These are phyloP conservation scores for Corymbia maculata DNA, from an alignment of 345 rosid genomes.

Conservation along the genomic window DNA sequence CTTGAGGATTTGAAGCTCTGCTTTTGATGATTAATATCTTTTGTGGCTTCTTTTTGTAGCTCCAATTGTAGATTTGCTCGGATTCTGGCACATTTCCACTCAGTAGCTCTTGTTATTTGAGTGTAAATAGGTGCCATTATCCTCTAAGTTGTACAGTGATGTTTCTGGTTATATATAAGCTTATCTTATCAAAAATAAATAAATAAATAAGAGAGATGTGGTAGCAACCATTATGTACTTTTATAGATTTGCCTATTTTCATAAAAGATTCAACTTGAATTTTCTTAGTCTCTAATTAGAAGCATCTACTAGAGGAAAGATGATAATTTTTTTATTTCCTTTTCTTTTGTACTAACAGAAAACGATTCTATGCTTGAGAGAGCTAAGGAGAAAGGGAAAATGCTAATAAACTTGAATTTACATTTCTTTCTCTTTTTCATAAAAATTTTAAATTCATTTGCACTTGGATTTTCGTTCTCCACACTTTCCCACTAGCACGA, in stretches of 20 bases:
- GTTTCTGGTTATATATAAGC: too few species aligned
- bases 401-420: background rate
- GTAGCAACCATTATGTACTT: background rate
- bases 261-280: background rate
- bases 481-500: background rate
- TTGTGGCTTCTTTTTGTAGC: too few species aligned
- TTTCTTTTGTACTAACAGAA: background rate
- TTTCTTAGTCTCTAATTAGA: background rate
- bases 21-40: too few species aligned
- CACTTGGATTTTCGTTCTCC: background rate
- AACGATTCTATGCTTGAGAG: background rate
- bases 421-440: background rate
- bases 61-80: too few species aligned
- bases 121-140: too few species aligned
- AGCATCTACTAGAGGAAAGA: background rate
- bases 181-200: background rate
- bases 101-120: too few species aligned
- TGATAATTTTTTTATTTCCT: background rate
- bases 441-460: background rate
- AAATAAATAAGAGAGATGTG: background rate
- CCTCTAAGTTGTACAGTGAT: too few species aligned
- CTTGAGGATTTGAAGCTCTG: too few species aligned
- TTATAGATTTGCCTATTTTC: background rate
- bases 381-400: background rate
- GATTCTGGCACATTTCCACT: too few species aligned